A percentile compares a stretch with the other conserved stretches of the same genome.
phyloP scores from a whole-genome alignment of 2,329 filamentous ascomycete genomes.

The Allantophomopsis lycopodina region DNA sequence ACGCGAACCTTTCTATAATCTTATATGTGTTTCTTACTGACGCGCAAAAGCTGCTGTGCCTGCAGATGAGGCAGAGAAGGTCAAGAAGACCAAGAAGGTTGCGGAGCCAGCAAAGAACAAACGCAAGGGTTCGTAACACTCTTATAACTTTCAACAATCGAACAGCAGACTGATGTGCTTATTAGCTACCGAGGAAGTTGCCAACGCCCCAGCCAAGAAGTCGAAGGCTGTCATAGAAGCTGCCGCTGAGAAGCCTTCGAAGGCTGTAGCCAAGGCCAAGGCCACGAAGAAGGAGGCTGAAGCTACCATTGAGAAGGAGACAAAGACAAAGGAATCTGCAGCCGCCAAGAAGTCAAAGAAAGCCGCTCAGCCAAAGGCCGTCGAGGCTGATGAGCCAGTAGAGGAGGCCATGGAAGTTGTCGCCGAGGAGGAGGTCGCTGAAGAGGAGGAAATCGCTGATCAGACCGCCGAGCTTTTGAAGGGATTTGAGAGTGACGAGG shows the following conservation, averaged over 20 bases:
- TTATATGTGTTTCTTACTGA: constrained; percentile 5
- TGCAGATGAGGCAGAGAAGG: constrained; percentile 17
- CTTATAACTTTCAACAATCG: too few species aligned
- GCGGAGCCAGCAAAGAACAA: constrained; percentile 14
- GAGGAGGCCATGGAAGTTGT: constrained; percentile 6
- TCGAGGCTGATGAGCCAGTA: constrained; percentile 8
- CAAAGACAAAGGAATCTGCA: constrained; percentile 8
- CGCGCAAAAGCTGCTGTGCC: constrained; percentile 19
- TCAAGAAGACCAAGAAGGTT: constrained; percentile 25
- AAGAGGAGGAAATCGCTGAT: constrained; percentile 27
- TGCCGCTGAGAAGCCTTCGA: constrained; percentile 3
- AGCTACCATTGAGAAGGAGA: constrained; percentile 6
- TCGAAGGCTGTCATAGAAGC: constrained; percentile 15
- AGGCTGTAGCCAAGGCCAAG: constrained; percentile 4
- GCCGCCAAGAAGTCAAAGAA: constrained; percentile 9
- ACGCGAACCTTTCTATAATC: background rate
- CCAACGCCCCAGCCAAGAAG: constrained; percentile 17
- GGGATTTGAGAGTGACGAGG: constrained; percentile 39
- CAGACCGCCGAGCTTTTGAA: constrained; percentile 37
- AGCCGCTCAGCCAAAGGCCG: constrained; percentile 6
- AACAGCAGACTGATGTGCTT: background rate
- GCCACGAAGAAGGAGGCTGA: constrained; percentile 11
- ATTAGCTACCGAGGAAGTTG: constrained; percentile 16
- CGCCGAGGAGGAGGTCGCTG: constrained; percentile 12
- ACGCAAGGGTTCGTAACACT: constrained; percentile 15